phyloP scores from a whole-genome alignment of 2,329 filamentous ascomycete genomes.

The Neurospora crassa region DNA sequence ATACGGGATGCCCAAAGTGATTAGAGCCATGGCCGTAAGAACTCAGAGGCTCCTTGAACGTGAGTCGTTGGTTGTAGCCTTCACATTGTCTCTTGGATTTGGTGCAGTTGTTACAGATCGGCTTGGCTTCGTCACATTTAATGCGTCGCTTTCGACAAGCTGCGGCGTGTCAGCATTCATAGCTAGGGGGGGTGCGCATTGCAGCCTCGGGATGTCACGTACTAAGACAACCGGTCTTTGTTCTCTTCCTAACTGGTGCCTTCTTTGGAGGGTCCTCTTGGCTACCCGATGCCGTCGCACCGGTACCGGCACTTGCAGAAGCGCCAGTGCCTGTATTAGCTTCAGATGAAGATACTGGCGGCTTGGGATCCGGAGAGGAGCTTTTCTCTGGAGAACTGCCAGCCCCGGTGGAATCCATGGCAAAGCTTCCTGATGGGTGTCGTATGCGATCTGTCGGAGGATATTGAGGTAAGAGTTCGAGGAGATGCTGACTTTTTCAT shows the following conservation, averaged over 20 bases:
- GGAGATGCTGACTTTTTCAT: background rate
- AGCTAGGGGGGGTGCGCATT: background rate
- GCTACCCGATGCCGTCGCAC: constrained; percentile 23
- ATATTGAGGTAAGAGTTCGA: background rate
- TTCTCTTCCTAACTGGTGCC: constrained; percentile 53
- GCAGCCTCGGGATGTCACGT: constrained; percentile 27
- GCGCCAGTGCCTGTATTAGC: background rate
- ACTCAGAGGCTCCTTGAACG: constrained; percentile 67
- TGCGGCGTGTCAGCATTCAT: constrained; percentile 24
- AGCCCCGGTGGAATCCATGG: constrained; percentile 8
- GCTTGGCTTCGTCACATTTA: constrained; percentile 89
- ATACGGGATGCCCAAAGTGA: constrained; percentile 32
- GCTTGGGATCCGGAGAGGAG: background rate
- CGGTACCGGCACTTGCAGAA: background rate
- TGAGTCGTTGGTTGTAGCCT: constrained; percentile 71
- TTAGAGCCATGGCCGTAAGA: constrained; percentile 43
- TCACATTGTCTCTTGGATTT: constrained; percentile 79
- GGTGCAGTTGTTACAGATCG: constrained; percentile 73
- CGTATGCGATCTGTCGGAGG: background rate
- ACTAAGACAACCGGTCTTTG: constrained; percentile 91
- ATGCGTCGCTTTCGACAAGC: constrained; percentile 91
- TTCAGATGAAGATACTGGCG: constrained; percentile 4
- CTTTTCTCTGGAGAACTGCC: background rate
- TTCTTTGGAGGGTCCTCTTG: constrained; percentile 38
- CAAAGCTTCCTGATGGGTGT: background rate